phyloP scores from a whole-genome alignment of 768 basidiomycete species.

The Amanita pseudoporphyria region DNA sequence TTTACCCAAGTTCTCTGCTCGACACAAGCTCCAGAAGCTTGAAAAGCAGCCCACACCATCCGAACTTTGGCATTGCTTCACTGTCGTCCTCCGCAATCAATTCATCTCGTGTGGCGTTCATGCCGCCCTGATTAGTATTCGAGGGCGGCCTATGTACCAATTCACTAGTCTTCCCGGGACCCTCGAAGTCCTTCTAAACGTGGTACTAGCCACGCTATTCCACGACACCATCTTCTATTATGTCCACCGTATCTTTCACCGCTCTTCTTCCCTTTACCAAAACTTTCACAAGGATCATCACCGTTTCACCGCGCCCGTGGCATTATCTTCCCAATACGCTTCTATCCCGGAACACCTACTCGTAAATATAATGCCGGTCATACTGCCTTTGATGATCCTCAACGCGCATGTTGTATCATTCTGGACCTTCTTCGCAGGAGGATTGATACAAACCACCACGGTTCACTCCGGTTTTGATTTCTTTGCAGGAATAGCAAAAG shows the following conservation, averaged over 20 bases:
- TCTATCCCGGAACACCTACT: constrained; percentile 18
- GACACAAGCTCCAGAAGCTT: constrained; percentile 19
- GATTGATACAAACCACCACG: constrained; percentile 18
- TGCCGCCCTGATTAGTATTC: constrained; percentile 1
- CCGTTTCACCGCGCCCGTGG: constrained; percentile 22
- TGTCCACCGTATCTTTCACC: constrained; percentile 19
- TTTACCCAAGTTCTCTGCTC: constrained; percentile 16
- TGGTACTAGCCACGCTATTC: constrained; percentile 13
- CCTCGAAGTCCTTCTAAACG: constrained; percentile 7
- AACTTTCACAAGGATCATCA: constrained; percentile 22
- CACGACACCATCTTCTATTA: constrained; percentile 23
- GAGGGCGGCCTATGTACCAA: neutral
- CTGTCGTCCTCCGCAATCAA: constrained; percentile 17
- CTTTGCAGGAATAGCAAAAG: constrained; percentile 15
- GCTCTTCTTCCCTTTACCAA: constrained; percentile 17
- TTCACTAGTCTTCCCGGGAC: neutral
- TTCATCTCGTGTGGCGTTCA: constrained; percentile 15
- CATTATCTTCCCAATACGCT: constrained; percentile 21
- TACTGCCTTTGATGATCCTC: constrained; percentile 17
- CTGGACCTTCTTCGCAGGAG: constrained; percentile 18
- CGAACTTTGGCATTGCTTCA: constrained; percentile 18
- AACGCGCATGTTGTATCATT: constrained; percentile 18
- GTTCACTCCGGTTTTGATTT: constrained; percentile 23
- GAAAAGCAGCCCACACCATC: constrained; percentile 16
- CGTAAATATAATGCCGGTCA: constrained; percentile 19